These are phyloP conservation scores for Penicillium daleae DNA, from an alignment of 495 filamentous ascomycete genomes.

Conservation along the genomic window DNA sequence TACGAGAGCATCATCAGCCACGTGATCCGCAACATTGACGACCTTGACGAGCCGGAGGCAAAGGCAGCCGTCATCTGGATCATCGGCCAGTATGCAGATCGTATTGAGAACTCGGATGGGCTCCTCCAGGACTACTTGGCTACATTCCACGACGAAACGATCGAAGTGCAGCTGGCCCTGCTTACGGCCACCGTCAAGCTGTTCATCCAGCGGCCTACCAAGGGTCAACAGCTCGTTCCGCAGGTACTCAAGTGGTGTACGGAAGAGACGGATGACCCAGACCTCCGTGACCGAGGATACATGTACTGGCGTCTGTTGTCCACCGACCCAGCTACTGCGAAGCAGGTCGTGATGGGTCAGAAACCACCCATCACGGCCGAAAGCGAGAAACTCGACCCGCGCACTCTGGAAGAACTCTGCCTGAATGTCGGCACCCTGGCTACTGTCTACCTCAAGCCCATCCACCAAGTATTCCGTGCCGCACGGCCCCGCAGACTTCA, in stretches of 20 bases:
- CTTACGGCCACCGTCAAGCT: conserved; percentile 97
- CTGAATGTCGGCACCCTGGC: conserved; percentile 94
- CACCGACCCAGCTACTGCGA: conserved; percentile 86
- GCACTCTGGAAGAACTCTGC: conserved; percentile 94
- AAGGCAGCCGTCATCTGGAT: conserved; percentile 99
- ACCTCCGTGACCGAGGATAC: conserved; percentile 92
- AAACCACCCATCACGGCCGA: conserved; percentile 97
- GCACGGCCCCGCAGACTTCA: conserved; percentile 77
- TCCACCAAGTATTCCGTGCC: conserved; percentile 94
- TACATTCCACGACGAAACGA: conserved; percentile 88
- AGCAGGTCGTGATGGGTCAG: conserved; percentile 91
- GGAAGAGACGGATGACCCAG: conserved; percentile 97
- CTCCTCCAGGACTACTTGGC: conserved; percentile 94
- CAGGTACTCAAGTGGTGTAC: conserved; percentile 98
- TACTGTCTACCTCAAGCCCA: conserved; percentile 96
- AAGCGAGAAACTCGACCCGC: conserved; percentile 89
- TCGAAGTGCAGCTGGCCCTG: conserved; percentile 93
- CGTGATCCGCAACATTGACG: conserved; percentile 94
- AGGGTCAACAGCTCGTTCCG: conserved; percentile 90
- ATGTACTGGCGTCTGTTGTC: conserved; percentile 99
- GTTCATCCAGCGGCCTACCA: conserved; percentile 96
- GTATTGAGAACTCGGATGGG: conserved; percentile 94
- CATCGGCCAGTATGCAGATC: conserved; percentile 95
- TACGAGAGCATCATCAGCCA: conserved; percentile 97
- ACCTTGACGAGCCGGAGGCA: conserved; percentile 96